Percentiles rank a stretch among this genome's conserved stretches.
phyloP scores from a whole-genome alignment of 768 basidiomycete genomes.

The Mycena floridula region DNA sequence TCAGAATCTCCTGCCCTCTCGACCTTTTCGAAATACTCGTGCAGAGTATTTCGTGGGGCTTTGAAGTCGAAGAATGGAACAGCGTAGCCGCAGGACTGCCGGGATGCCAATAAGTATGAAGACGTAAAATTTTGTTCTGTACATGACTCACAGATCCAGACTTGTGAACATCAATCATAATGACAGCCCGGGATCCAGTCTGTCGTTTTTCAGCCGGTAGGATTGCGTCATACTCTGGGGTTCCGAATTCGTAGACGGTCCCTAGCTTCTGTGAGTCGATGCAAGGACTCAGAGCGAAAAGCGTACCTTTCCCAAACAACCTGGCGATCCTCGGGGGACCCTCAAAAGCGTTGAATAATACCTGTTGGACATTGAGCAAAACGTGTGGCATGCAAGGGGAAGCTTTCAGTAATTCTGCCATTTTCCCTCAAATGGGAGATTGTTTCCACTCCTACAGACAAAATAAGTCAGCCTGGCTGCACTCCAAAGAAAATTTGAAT shows the following conservation, averaged over 20 bases:
- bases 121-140: not conserved
- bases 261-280: slow-evolving; percentile 19
- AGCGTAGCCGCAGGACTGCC: slow-evolving; percentile 40
- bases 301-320: slow-evolving; percentile 50
- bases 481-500: not conserved
- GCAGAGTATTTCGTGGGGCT: slow-evolving; percentile 31
- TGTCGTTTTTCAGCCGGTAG: slow-evolving; percentile 27
- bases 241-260: slow-evolving; percentile 37
- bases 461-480: not conserved
- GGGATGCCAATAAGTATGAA: not conserved
- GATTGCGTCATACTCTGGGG: slow-evolving; percentile 31
- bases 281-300: not conserved
- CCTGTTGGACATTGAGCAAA: no score
- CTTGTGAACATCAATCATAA: slow-evolving; percentile 38
- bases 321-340: slow-evolving; percentile 54
- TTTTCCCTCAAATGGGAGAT: slow-evolving; percentile 61
- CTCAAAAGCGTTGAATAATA: slow-evolving; percentile 57
- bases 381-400: no score
- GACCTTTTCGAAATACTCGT: slow-evolving; percentile 15
- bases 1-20: not conserved
- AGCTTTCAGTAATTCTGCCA: slow-evolving; percentile 55
- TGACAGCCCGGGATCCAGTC: slow-evolving; percentile 37
- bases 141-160: slow-evolving; percentile 33
- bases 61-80: slow-evolving; percentile 34
- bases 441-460: slow-evolving; percentile 43